Evolutionary conservation across 164 flowering plant species (phyloP).

Genomic region (Kalanchoe fedtschenkoi): DNA sequence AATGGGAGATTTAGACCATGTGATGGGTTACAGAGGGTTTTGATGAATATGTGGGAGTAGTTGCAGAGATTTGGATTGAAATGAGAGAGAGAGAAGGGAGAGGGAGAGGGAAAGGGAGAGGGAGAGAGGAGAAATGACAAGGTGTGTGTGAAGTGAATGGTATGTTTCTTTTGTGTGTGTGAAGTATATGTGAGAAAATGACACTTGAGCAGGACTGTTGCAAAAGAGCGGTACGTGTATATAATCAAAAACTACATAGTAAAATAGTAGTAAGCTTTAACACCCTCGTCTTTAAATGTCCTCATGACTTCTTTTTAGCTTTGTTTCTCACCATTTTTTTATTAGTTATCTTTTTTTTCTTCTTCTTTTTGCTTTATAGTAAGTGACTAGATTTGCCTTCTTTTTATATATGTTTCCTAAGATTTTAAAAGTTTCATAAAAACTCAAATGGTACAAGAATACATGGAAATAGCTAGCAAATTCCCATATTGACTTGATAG

Average conservation of each 20-base stretch:
- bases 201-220: constrained; percentile 39
- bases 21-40: background rate
- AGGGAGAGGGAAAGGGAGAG: constrained; percentile 16
- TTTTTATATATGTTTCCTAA: background rate
- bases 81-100: constrained; percentile 27
- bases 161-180: constrained; percentile 71
- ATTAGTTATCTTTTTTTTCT: too few relatives aligned
- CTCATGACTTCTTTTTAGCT: too few relatives aligned
- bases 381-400: background rate
- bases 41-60: constrained; percentile 1
- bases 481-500: too few relatives aligned
- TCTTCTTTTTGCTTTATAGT: too few relatives aligned
- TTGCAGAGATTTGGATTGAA: constrained; percentile 13
- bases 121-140: constrained; percentile 30
- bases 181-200: constrained; percentile 91
- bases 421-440: background rate
- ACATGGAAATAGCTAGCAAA: too few relatives aligned
- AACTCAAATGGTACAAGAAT: background rate
- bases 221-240: too few relatives aligned
- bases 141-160: constrained; percentile 51
- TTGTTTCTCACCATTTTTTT: too few relatives aligned
- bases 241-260: too few relatives aligned
- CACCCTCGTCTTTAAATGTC: too few relatives aligned
- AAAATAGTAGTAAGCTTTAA: too few relatives aligned
- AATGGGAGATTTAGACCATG: background rate